Conservation (phyloP, 768 basidiomycete species). For the Boletus coccyginus region DNA sequence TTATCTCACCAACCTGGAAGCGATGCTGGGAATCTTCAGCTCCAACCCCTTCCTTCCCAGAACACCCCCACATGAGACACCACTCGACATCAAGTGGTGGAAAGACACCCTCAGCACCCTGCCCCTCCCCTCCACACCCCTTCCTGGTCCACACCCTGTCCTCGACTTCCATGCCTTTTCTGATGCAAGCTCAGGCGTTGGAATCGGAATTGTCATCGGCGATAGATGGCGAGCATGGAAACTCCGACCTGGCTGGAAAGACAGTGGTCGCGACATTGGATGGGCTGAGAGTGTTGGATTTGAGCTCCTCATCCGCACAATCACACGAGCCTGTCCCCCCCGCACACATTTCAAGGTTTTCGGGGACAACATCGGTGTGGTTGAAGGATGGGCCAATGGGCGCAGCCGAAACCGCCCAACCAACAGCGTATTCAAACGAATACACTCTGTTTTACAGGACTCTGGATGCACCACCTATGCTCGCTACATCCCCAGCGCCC, state of each 20-base stretch:
- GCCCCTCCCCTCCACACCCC: not conserved
- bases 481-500: too few species aligned
- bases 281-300: conserved; percentile 34
- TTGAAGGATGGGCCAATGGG: too few species aligned
- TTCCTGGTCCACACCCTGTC: not conserved
- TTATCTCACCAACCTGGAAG: conserved; percentile 19
- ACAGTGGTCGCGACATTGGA: conserved; percentile 34
- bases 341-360: too few species aligned
- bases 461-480: too few species aligned
- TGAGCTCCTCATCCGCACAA: not conserved
- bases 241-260: conserved; percentile 32
- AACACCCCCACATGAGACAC: not conserved
- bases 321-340: too few species aligned
- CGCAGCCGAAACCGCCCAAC: too few species aligned
- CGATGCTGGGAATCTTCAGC: conserved; percentile 30
- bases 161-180: conserved; percentile 26
- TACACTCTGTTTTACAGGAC: too few species aligned
- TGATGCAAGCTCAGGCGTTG: conserved; percentile 38
- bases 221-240: conserved; percentile 33
- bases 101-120: too few species aligned
- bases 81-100: not conserved
- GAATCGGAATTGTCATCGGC: conserved; percentile 31
- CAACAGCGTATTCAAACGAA: too few species aligned
- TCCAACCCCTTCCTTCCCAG: conserved; percentile 31
- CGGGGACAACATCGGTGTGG: too few species aligned